These are phyloP conservation scores for Emergomyces pasteurianus DNA, from an alignment of 2,329 filamentous ascomycete genomes.

Conservation along the genomic window DNA sequence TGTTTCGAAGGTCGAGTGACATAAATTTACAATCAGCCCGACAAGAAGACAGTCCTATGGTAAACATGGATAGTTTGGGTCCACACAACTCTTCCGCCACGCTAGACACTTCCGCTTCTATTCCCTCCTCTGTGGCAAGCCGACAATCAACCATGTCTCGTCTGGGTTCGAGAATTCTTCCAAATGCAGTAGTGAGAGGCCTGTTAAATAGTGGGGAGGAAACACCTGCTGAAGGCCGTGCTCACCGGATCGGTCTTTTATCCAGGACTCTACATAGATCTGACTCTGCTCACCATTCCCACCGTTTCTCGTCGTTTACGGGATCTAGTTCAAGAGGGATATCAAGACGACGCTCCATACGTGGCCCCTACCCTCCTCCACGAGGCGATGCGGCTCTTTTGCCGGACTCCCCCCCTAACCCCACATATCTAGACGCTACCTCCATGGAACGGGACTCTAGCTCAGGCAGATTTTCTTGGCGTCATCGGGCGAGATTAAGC, in stretches of 20 bases:
- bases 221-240: constrained; percentile 33
- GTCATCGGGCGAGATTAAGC: constrained; percentile 28
- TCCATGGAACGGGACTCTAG: constrained; percentile 18
- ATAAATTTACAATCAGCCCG: constrained; percentile 12
- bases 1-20: neutral
- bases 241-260: constrained; percentile 32
- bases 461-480: constrained; percentile 25
- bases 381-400: constrained; percentile 22
- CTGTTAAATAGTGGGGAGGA: constrained; percentile 36
- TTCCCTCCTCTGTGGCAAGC: constrained; percentile 26
- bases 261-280: constrained; percentile 26
- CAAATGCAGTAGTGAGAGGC: constrained; percentile 33
- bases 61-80: constrained; percentile 16
- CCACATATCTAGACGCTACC: constrained; percentile 17
- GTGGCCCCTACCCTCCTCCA: constrained; percentile 29
- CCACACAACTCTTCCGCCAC: constrained; percentile 21
- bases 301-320: constrained; percentile 30
- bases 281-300: constrained; percentile 19
- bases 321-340: constrained; percentile 29
- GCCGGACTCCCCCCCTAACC: constrained; percentile 19
- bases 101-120: constrained; percentile 24
- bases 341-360: constrained; percentile 27
- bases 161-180: constrained; percentile 36
- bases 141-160: constrained; percentile 38
- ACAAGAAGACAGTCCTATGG: constrained; percentile 26